Evolutionary conservation across 2,329 filamentous ascomycete species (phyloP).

Genomic region (Calonectria montana): DNA sequence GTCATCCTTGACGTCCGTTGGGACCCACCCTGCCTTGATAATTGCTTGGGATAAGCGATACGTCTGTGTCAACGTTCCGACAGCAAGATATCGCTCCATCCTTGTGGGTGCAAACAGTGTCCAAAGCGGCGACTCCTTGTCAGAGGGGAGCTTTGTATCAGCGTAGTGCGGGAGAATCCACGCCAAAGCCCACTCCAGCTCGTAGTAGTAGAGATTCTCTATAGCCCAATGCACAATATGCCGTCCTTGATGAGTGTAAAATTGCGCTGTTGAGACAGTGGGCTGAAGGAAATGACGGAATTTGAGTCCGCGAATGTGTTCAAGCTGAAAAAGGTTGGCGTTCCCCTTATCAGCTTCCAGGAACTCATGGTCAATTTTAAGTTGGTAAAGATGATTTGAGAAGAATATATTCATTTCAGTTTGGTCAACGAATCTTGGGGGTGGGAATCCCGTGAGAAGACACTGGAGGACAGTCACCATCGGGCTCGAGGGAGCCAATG

Average conservation of each 20-base stretch:
- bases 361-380: neutral
- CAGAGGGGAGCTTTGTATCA: neutral
- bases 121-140: neutral
- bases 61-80: slow-evolving; percentile 7
- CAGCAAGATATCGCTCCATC: neutral
- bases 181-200: slow-evolving; percentile 2
- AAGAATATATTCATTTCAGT: neutral
- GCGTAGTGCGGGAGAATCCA: neutral
- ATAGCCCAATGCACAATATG: slow-evolving; percentile 20
- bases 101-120: neutral
- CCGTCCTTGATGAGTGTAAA: neutral
- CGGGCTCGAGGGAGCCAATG: neutral
- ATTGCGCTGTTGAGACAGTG: neutral
- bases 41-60: neutral
- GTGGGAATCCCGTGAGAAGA: neutral
- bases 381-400: neutral
- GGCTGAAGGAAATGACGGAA: neutral
- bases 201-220: neutral
- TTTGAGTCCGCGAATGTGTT: neutral
- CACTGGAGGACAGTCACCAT: neutral
- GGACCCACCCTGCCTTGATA: neutral
- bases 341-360: neutral
- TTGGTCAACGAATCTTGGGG: neutral
- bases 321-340: neutral
- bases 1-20: neutral